These are phyloP conservation scores for Auriscalpium orientale DNA, from an alignment of 768 basidiomycete species.

Conservation along the genomic window DNA sequence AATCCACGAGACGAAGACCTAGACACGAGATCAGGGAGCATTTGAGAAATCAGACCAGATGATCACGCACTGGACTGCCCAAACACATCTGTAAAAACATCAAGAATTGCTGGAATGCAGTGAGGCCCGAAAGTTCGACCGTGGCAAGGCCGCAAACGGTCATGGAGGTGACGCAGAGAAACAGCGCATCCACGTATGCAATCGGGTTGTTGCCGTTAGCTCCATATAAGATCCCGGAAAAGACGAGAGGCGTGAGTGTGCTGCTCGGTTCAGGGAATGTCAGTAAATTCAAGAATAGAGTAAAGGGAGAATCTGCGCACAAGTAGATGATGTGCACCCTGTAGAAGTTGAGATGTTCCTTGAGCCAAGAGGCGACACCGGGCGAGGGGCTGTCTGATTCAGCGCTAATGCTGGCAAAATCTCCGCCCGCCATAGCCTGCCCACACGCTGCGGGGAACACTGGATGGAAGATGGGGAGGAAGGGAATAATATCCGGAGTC, in stretches of 20 bases:
- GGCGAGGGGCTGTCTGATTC: too few species aligned
- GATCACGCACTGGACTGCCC: slow-evolving; percentile 59
- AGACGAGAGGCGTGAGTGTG: slow-evolving; percentile 70
- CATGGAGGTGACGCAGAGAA: slow-evolving; percentile 70
- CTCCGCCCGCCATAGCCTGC: too few species aligned
- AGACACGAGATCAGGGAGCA: neutral
- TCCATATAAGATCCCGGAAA: slow-evolving; percentile 76
- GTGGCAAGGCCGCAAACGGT: slow-evolving; percentile 72
- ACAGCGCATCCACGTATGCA: slow-evolving; percentile 71
- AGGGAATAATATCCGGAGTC: too few species aligned
- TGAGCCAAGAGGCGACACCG: neutral
- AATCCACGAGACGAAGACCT: slow-evolving; percentile 78
- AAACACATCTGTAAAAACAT: slow-evolving; percentile 74
- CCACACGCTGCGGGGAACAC: too few species aligned
- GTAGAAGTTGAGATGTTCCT: slow-evolving; percentile 39
- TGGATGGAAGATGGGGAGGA: too few species aligned
- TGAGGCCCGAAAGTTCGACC: slow-evolving; percentile 61
- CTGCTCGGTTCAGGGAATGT: slow-evolving; percentile 29
- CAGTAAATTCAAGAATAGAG: neutral
- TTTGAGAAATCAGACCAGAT: neutral
- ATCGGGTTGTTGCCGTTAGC: slow-evolving; percentile 69
- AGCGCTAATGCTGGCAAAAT: too few species aligned
- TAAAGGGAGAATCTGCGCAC: slow-evolving; percentile 16
- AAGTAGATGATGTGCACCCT: slow-evolving; percentile 39
- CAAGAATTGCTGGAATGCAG: slow-evolving; percentile 60